Percentiles rank a stretch among this genome's conserved stretches.
These are phyloP conservation scores for Barnettozyma salicaria DNA, from an alignment of 805 yeast species.

Conservation along the genomic window DNA sequence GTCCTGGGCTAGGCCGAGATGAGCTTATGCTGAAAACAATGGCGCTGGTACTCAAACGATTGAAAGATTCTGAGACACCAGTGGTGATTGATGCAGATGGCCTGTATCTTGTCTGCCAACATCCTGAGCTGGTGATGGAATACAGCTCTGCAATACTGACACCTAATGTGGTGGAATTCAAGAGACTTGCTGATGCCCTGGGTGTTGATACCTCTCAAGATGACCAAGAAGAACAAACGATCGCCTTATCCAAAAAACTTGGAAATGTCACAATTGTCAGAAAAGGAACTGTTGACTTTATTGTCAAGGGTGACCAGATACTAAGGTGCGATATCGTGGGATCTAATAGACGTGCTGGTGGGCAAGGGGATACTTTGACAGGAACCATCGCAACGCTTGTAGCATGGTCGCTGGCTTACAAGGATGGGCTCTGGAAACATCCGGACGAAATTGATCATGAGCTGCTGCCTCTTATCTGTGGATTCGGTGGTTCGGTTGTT, in stretches of 20 bases:
- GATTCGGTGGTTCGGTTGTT: conserved; percentile 64
- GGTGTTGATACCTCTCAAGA: conserved; percentile 24
- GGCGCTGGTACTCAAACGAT: conserved; percentile 46
- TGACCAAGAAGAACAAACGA: conserved; percentile 24
- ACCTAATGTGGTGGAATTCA: conserved; percentile 85
- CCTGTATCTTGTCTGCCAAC: conserved; percentile 54
- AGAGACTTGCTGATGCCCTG: conserved; percentile 52
- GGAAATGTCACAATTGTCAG: conserved; percentile 60
- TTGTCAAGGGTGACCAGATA: conserved; percentile 43
- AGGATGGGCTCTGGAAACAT: conserved; percentile 51
- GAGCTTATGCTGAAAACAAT: conserved; percentile 55
- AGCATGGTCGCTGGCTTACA: conserved; percentile 72
- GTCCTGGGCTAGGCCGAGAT: conserved; percentile 94
- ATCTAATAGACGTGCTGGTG: conserved; percentile 80
- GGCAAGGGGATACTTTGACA: conserved; percentile 91
- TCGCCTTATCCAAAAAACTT: conserved; percentile 40
- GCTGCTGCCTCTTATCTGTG: conserved; percentile 43
- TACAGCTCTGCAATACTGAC: conserved; percentile 65
- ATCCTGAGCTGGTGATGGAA: conserved; percentile 49
- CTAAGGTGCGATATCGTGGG: conserved; percentile 49
- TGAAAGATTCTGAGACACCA: conserved; percentile 54
- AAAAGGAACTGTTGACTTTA: conserved; percentile 66
- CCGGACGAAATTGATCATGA: conserved; percentile 27
- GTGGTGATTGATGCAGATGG: conserved; percentile 90
- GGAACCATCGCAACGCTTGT: conserved; percentile 80